Percentiles rank a stretch among this genome's conserved stretches.
Evolutionary conservation across 495 filamentous ascomycete genomes (phyloP).

Genomic region (Ascobolus immersus): DNA sequence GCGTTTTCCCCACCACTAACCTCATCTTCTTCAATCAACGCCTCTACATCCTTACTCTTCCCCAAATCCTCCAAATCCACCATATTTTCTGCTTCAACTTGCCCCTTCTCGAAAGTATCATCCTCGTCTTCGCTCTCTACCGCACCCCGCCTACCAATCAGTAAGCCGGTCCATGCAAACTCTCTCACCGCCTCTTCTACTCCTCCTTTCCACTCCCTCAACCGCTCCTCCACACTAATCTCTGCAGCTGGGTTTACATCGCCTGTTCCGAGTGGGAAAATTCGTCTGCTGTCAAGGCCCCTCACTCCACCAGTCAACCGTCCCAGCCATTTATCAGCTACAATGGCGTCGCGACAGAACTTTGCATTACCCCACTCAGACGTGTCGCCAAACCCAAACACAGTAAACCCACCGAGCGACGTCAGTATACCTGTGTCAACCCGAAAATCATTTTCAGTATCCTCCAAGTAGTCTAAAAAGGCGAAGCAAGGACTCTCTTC

Average conservation of each 20-base stretch:
- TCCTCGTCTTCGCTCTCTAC: too few species aligned
- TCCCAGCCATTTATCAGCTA: constrained; percentile 87
- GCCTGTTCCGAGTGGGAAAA: constrained; percentile 67
- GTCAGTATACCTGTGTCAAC: constrained; percentile 73
- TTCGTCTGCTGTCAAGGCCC: constrained; percentile 20
- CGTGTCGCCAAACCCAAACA: constrained; percentile 79
- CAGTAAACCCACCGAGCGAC: constrained; percentile 54
- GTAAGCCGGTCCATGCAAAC: constrained; percentile 22
- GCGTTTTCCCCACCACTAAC: not conserved
- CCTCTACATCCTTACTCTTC: too few species aligned
- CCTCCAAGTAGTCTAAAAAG: constrained; percentile 57
- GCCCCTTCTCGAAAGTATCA: too few species aligned
- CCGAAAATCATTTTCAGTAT: constrained; percentile 87
- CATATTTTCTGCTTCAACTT: constrained; percentile 16
- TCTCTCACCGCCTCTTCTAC: constrained; percentile 46
- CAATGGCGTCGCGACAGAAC: constrained; percentile 70
- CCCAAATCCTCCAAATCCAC: too few species aligned
- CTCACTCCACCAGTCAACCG: constrained; percentile 56
- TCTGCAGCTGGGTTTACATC: constrained; percentile 40
- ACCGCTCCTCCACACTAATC: constrained; percentile 26
- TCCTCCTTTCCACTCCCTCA: constrained; percentile 55
- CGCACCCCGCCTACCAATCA: too few species aligned
- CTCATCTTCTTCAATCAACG: too few species aligned
- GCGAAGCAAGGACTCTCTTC: constrained; percentile 67
- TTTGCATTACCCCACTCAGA: constrained; percentile 81